Evolutionary conservation across 1,139 yeast genomes (phyloP).

Genomic region (Petasospora fabianii): DNA sequence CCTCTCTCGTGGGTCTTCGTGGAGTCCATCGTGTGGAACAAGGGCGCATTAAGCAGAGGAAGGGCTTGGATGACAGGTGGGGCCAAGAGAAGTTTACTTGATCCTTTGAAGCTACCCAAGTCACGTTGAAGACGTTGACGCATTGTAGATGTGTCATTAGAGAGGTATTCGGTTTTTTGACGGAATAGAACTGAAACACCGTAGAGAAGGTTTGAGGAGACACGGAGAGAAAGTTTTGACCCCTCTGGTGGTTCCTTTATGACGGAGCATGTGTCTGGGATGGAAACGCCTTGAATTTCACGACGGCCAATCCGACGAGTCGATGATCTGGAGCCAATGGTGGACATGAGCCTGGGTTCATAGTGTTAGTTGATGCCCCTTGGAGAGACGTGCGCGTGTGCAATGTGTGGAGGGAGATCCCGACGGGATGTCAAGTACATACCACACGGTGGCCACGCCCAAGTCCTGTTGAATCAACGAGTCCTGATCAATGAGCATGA

Average conservation of each 20-base stretch:
- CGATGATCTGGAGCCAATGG: slow-evolving; percentile 39
- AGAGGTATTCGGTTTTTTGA: slow-evolving; percentile 46
- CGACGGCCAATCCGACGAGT: slow-evolving; percentile 33
- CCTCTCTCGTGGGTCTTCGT: slow-evolving; percentile 4
- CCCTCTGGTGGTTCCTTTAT: slow-evolving; percentile 29
- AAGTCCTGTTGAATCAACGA: slow-evolving; percentile 20
- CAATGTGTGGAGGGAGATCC: not conserved
- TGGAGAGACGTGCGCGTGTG: too few relatives aligned
- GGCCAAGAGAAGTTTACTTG: slow-evolving; percentile 9
- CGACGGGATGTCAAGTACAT: slow-evolving; percentile 1
- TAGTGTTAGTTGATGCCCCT: too few relatives aligned
- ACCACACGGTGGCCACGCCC: slow-evolving; percentile 34
- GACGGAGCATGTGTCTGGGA: slow-evolving; percentile 43
- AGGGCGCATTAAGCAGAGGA: not conserved
- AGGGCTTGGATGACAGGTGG: slow-evolving; percentile 12
- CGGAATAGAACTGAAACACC: slow-evolving; percentile 56
- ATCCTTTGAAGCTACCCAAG: slow-evolving; percentile 9
- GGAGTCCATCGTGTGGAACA: not conserved
- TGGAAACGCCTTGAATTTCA: slow-evolving; percentile 40
- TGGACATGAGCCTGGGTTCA: slow-evolving; percentile 34
- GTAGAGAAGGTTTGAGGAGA: slow-evolving; percentile 48
- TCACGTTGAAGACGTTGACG: slow-evolving; percentile 31
- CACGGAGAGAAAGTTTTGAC: slow-evolving; percentile 37
- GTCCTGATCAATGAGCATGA: slow-evolving; percentile 23
- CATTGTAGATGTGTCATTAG: slow-evolving; percentile 32